Evolutionary conservation across 495 filamentous ascomycete genomes (phyloP), one percentile per base, ranked within the genome.

Genomic region (Sphaerosporella brunnea): DNA sequence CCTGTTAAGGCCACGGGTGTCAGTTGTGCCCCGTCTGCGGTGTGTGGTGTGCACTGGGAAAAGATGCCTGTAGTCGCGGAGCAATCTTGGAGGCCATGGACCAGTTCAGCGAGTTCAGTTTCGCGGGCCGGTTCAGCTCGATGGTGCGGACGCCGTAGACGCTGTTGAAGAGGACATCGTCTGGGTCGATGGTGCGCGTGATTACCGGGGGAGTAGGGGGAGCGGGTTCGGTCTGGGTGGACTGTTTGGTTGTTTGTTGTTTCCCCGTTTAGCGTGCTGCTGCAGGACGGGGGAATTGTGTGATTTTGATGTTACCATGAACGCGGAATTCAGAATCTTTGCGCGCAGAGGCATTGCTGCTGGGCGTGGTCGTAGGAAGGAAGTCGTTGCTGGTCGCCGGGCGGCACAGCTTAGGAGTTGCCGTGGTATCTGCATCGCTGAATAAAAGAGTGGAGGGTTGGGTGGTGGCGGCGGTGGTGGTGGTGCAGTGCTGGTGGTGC

Each of bases 41-140:
- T n/a, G n/a, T n/a, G n/a, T n/a, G n/a, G n/a, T n/a, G n/a, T n/a
- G n/a, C n/a, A n/a, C n/a, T n/a, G 18, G n/a, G 16, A 23, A 30
- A 13, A 43, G 59, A 58, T 35, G 78, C 76, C 64, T 79, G 70
- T 51, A 97, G 61, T 39, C 92, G 73, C 20, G 86, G 82, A 38
- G 82, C 62, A 52, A 96, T 95, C 67, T 96, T 96, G 47, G 80
- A 73, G 26, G 75, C 81, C 90, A 97, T 97, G 48, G 86, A 94
- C 36, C 75, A 80, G 62, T 93, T 82, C 51, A 97, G 73, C 24
- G 86, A 78, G 63, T 97, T 96, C 53, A 82, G 69, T 68, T 93
- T 93, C 55, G 71, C 70, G 10, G 88, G 90, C 23, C 90, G 77
- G 69, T 97, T 96, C 50, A 97, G 81, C 66, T 93, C 82, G 59